phyloP scores from a whole-genome alignment of 2,329 filamentous ascomycete genomes.

The Scolecobasidium constrictum region DNA sequence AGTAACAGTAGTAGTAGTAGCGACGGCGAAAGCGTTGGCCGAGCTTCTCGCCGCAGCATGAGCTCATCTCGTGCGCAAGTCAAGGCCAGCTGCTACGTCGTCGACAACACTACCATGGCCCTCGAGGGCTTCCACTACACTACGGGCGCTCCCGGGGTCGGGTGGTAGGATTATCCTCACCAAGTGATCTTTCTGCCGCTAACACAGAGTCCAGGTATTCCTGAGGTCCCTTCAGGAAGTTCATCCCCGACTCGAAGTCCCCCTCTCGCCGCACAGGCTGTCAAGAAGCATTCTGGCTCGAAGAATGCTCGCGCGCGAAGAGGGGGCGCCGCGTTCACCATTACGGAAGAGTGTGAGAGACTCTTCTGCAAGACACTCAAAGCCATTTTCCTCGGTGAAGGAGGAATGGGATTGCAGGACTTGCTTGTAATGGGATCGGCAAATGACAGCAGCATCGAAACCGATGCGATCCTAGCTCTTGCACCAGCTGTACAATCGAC shows the following conservation, averaged over 20 bases:
- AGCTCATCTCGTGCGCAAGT: constrained; percentile 63
- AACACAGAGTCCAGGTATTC: too few species aligned
- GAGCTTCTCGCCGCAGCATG: constrained; percentile 24
- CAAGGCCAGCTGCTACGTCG: constrained; percentile 85
- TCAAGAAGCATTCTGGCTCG: constrained; percentile 46
- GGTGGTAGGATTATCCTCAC: constrained; percentile 23
- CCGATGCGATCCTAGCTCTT: background rate
- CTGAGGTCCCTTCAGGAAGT: constrained; percentile 48
- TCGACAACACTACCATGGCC: constrained; percentile 55
- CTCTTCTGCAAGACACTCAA: constrained; percentile 97
- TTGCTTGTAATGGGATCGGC: constrained; percentile 78
- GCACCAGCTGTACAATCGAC: background rate
- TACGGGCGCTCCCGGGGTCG: constrained; percentile 62
- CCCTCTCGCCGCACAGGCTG: constrained; percentile 68
- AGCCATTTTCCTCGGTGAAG: constrained; percentile 92
- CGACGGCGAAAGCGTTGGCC: constrained; percentile 21
- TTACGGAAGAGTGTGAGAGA: constrained; percentile 99
- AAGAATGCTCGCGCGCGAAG: constrained; percentile 38
- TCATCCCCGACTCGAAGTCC: constrained; percentile 80
- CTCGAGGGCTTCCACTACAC: constrained; percentile 88
- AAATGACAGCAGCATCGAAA: constrained; percentile 11
- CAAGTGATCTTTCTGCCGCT: too few species aligned
- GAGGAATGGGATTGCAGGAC: constrained; percentile 63
- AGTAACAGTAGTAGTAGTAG: constrained; percentile 58
- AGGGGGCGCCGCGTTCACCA: constrained; percentile 85